Conservation (phyloP, 2,329 filamentous ascomycete genomes). For the Ophiosphaerella korrae region DNA sequence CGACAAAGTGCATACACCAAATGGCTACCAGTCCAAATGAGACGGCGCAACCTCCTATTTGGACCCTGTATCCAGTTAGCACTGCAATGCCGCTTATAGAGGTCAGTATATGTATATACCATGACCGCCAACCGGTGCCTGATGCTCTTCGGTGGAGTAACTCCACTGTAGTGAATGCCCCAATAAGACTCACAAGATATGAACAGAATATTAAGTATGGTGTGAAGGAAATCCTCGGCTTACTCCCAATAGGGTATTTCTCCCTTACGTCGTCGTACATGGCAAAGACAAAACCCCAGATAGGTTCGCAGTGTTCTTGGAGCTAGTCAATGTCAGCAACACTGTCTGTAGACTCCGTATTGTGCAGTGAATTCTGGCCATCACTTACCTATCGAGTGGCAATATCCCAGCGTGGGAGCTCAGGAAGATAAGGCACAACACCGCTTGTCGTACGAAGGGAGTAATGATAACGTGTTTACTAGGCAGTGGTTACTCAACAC, state of each 20-base stretch:
- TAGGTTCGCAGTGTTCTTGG: too few relatives aligned
- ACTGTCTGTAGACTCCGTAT: background rate
- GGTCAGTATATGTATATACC: slow-evolving; percentile 34
- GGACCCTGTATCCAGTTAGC: slow-evolving; percentile 41
- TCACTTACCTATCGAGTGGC: too few relatives aligned
- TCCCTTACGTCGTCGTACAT: slow-evolving; percentile 19
- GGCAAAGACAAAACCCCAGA: background rate
- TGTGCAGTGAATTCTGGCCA: too few relatives aligned
- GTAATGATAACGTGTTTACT: background rate
- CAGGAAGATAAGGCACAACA: too few relatives aligned
- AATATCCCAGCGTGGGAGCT: too few relatives aligned
- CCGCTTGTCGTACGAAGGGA: background rate
- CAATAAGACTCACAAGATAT: slow-evolving; percentile 73
- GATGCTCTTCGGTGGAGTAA: slow-evolving; percentile 78
- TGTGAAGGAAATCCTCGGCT: slow-evolving; percentile 49
- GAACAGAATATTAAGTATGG: slow-evolving; percentile 57
- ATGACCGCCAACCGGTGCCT: slow-evolving; percentile 47
- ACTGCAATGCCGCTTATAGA: slow-evolving; percentile 10
- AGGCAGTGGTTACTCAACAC: background rate
- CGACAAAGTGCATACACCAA: slow-evolving; percentile 75
- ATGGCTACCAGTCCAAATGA: slow-evolving; percentile 57
- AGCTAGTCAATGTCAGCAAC: background rate
- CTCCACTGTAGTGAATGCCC: slow-evolving; percentile 79
- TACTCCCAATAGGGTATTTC: slow-evolving; percentile 41
- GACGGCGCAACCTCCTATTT: slow-evolving; percentile 49